Evolutionary conservation across 768 basidiomycete genomes (phyloP).

Genomic region (Rhodosporidiobolus odoratus): DNA sequence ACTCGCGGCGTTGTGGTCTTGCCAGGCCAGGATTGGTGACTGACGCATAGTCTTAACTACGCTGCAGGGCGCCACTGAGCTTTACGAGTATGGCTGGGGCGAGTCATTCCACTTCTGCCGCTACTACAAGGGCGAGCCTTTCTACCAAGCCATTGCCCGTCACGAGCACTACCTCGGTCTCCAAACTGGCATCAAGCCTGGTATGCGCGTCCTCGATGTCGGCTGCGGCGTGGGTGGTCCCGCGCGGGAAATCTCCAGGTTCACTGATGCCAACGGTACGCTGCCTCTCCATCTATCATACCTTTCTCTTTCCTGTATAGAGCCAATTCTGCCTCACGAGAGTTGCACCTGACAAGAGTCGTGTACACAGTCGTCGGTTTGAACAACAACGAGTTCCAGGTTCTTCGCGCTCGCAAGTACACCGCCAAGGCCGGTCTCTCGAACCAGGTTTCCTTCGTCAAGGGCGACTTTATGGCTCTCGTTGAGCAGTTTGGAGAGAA

Average conservation of each 20-base stretch:
- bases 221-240: constrained; percentile 96
- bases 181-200: constrained; percentile 73
- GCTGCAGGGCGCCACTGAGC: constrained; percentile 55
- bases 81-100: constrained; percentile 79
- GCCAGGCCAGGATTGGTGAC: background rate
- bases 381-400: constrained; percentile 95
- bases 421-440: constrained; percentile 69
- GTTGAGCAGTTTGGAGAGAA: constrained; percentile 83
- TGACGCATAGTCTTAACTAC: background rate
- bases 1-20: background rate
- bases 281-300: too few relatives aligned
- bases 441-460: constrained; percentile 71
- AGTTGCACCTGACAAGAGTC: too few relatives aligned
- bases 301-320: too few relatives aligned
- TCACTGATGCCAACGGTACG: constrained; percentile 64
- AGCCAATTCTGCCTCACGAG: background rate
- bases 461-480: constrained; percentile 96
- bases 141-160: constrained; percentile 58
- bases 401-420: constrained; percentile 76
- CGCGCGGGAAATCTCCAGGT: constrained; percentile 87
- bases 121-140: constrained; percentile 75
- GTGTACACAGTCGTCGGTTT: constrained; percentile 47
- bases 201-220: constrained; percentile 95
- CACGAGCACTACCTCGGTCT: constrained; percentile 96
- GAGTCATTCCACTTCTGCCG: constrained; percentile 90